Conservation (phyloP, 768 basidiomycete species). For the Rhodotorula toruloides region DNA sequence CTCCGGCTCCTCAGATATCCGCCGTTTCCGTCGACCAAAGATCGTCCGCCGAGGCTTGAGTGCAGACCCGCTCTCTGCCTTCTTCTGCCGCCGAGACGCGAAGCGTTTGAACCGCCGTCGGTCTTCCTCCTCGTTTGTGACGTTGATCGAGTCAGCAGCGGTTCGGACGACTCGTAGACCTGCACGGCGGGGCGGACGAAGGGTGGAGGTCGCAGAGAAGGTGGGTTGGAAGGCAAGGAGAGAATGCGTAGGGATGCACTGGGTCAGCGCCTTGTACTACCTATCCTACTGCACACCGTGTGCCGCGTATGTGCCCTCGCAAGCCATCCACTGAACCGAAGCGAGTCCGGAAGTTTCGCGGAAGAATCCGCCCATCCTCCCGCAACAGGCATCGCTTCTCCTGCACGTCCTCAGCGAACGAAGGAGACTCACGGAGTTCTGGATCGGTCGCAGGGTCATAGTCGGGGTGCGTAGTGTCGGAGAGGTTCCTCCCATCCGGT, state of each 20-base stretch:
- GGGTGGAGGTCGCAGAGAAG: background rate
- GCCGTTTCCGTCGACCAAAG: conserved; percentile 13
- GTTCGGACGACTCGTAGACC: conserved; percentile 80
- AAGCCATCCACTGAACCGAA: too few relatives aligned
- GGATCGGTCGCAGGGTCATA: conserved; percentile 38
- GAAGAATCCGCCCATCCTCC: background rate
- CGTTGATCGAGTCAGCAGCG: conserved; percentile 81
- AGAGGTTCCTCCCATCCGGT: conserved; percentile 24
- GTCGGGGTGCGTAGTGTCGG: conserved; percentile 31
- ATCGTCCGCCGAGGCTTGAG: conserved; percentile 28
- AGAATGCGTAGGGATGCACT: too few relatives aligned
- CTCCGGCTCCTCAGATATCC: conserved; percentile 17
- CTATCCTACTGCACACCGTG: too few relatives aligned
- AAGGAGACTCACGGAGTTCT: conserved; percentile 31
- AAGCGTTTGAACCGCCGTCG: conserved; percentile 33
- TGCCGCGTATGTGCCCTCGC: too few relatives aligned
- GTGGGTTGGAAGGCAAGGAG: background rate
- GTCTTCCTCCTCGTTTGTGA: conserved; percentile 70
- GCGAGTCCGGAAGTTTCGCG: too few relatives aligned
- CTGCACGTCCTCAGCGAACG: background rate
- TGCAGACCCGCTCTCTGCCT: background rate
- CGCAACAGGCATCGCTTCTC: too few relatives aligned
- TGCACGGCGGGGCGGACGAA: background rate
- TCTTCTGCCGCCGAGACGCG: conserved; percentile 14
- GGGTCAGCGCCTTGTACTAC: too few relatives aligned